These are phyloP conservation scores for Dissophora ornata DNA, from an alignment of 192 early-diverging fungal species.

Conservation along the genomic window DNA sequence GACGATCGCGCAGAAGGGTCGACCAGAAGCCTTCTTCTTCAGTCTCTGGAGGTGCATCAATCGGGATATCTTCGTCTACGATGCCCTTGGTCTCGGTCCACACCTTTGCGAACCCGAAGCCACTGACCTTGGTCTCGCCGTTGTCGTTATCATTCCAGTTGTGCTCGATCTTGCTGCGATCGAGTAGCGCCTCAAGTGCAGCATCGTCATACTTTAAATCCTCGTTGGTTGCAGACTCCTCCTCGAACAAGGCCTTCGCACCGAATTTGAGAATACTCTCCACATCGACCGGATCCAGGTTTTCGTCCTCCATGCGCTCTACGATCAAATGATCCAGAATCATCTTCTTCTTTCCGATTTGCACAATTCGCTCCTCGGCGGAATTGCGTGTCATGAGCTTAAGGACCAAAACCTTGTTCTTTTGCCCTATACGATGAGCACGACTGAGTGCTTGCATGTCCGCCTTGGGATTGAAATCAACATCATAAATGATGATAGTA, in stretches of 20 bases:
- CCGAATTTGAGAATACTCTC: constrained; percentile 76
- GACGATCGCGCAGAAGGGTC: constrained; percentile 38
- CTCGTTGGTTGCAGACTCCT: constrained; percentile 61
- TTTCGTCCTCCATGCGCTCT: constrained; percentile 73
- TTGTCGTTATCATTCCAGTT: constrained; percentile 32
- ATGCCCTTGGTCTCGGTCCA: constrained; percentile 67
- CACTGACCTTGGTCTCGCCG: constrained; percentile 48
- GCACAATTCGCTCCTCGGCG: constrained; percentile 78
- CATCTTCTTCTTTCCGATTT: constrained; percentile 81
- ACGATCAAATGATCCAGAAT: constrained; percentile 82
- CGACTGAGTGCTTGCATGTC: constrained; percentile 81
- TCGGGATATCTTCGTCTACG: constrained; percentile 56
- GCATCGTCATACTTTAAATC: constrained; percentile 67
- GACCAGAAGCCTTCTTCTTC: constrained; percentile 55
- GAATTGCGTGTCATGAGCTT: constrained; percentile 72
- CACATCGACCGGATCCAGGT: constrained; percentile 64
- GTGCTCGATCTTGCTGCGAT: constrained; percentile 63
- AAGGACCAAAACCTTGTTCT: constrained; percentile 69
- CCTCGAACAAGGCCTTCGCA: constrained; percentile 73
- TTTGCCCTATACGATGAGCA: constrained; percentile 82
- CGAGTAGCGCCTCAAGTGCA: constrained; percentile 69
- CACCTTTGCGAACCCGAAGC: constrained; percentile 73
- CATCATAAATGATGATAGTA: constrained; percentile 79
- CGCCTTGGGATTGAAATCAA: constrained; percentile 79
- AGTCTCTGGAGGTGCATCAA: constrained; percentile 30